Percentiles rank a stretch among this genome's conserved stretches.
These are phyloP conservation scores for Termitomyces sp. DNA, from an alignment of 768 basidiomycete genomes.

Conservation along the genomic window DNA sequence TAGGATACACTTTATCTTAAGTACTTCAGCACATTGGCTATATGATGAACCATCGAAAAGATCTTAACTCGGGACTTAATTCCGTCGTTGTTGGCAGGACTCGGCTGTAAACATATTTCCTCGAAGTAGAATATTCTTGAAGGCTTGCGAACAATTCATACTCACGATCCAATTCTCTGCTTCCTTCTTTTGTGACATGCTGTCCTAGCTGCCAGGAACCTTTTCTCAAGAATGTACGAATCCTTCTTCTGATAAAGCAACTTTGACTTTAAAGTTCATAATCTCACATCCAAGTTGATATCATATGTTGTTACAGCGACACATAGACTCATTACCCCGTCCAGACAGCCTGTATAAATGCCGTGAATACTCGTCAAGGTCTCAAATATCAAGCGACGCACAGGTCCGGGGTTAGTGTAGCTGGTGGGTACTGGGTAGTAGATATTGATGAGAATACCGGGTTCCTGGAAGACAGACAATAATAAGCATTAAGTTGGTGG, in stretches of 20 bases:
- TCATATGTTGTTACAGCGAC: not conserved
- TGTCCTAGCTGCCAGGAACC: too few relatives aligned
- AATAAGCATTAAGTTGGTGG: not conserved
- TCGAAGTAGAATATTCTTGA: too few relatives aligned
- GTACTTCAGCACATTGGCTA: too few relatives aligned
- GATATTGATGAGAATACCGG: conserved; percentile 21
- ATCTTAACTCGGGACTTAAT: too few relatives aligned
- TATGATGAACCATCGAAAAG: too few relatives aligned
- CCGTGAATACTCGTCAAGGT: not conserved
- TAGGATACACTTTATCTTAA: too few relatives aligned
- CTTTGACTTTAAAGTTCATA: not conserved
- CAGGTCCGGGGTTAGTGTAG: conserved; percentile 24
- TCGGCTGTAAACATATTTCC: too few relatives aligned
- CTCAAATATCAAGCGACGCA: conserved; percentile 8
- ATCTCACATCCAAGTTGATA: not conserved
- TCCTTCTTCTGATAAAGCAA: not conserved
- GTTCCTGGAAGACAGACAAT: conserved; percentile 12
- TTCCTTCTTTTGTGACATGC: too few relatives aligned
- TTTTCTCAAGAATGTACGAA: too few relatives aligned
- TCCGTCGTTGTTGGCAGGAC: too few relatives aligned
- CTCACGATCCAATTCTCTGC: too few relatives aligned
- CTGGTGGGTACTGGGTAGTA: conserved; percentile 22
- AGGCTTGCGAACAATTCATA: too few relatives aligned
- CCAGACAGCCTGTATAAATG: conserved; percentile 18
- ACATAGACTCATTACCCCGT: conserved; percentile 10